These are phyloP conservation scores for Xylariaceae sp. DNA, from an alignment of 2,329 filamentous ascomycete species.

Conservation along the genomic window DNA sequence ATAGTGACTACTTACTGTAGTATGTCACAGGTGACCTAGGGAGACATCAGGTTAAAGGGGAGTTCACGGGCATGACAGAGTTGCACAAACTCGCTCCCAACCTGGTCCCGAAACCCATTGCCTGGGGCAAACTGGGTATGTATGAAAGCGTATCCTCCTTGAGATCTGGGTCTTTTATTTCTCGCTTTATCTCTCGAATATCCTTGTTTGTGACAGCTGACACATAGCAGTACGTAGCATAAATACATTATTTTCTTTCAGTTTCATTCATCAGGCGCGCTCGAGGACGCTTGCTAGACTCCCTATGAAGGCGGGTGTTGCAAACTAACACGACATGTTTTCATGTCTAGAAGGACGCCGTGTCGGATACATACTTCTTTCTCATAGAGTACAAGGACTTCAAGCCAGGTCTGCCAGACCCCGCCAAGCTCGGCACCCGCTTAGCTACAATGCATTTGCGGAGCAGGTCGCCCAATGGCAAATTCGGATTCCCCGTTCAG, in stretches of 20 bases:
- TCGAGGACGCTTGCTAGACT: too few relatives aligned
- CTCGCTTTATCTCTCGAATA: too few relatives aligned
- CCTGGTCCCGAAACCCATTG: slow-evolving; percentile 14
- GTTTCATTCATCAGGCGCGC: too few relatives aligned
- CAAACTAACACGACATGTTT: too few relatives aligned
- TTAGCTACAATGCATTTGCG: slow-evolving; percentile 37
- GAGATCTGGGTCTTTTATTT: too few relatives aligned
- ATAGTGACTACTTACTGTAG: neutral
- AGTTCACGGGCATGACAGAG: slow-evolving; percentile 17
- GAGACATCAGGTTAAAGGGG: slow-evolving; percentile 14
- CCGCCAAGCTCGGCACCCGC: slow-evolving; percentile 25
- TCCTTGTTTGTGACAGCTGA: too few relatives aligned
- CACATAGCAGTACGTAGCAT: too few relatives aligned
- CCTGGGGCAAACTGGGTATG: slow-evolving; percentile 6
- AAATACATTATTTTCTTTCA: too few relatives aligned
- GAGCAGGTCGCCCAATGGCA: slow-evolving; percentile 38
- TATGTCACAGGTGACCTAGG: slow-evolving; percentile 18
- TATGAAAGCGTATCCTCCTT: neutral
- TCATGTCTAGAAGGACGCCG: neutral
- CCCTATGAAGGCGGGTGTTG: too few relatives aligned
- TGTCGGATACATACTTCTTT: slow-evolving; percentile 20
- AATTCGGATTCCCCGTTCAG: slow-evolving; percentile 42
- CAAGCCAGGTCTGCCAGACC: slow-evolving; percentile 17
- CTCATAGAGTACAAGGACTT: slow-evolving; percentile 29
- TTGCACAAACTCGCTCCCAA: slow-evolving; percentile 11